Conservation (phyloP, 1,139 yeast species). For the Kluyveromyces marxianus region DNA sequence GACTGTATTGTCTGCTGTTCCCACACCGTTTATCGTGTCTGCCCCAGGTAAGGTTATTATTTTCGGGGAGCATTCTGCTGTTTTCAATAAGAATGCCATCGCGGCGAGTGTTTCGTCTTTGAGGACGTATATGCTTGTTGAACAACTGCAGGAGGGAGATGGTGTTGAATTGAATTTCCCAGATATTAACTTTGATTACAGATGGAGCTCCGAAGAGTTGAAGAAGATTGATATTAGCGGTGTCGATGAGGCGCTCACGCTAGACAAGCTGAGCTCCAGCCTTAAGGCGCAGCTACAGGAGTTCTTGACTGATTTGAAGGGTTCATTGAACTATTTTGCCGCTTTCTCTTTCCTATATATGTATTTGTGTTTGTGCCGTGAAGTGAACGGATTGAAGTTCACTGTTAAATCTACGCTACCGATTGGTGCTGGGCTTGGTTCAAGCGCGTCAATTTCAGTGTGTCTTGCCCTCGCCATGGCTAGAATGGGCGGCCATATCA, state of each 20-base stretch:
- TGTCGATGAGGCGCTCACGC: constrained; percentile 3
- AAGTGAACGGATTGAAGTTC: constrained; percentile 47
- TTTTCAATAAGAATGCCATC: constrained; percentile 60
- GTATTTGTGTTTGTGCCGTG: constrained; percentile 51
- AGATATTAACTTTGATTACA: constrained; percentile 59
- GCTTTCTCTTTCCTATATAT: constrained; percentile 81
- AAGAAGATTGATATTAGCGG: constrained; percentile 7
- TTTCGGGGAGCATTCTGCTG: constrained; percentile 97
- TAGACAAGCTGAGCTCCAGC: constrained; percentile 50
- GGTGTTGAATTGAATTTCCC: constrained; percentile 67
- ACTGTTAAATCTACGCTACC: constrained; percentile 79
- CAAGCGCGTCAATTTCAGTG: constrained; percentile 87
- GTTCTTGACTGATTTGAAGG: constrained; percentile 38
- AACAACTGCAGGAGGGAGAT: constrained; percentile 31
- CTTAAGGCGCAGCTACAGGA: constrained; percentile 12
- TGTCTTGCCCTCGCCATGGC: constrained; percentile 74
- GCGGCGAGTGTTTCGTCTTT: constrained; percentile 29
- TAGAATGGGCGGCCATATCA: constrained; percentile 49
- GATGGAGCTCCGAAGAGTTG: constrained; percentile 40
- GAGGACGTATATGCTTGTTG: constrained; percentile 68
- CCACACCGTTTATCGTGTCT: constrained; percentile 62
- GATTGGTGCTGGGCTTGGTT: constrained; percentile 95
- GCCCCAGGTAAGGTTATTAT: constrained; percentile 97
- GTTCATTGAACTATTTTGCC: constrained; percentile 67
- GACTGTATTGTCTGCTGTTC: constrained; percentile 1